Evolutionary conservation across 2,329 filamentous ascomycete genomes (phyloP), one percentile per base, ranked within the genome.

Genomic region (Fusarium nematophilum): DNA sequence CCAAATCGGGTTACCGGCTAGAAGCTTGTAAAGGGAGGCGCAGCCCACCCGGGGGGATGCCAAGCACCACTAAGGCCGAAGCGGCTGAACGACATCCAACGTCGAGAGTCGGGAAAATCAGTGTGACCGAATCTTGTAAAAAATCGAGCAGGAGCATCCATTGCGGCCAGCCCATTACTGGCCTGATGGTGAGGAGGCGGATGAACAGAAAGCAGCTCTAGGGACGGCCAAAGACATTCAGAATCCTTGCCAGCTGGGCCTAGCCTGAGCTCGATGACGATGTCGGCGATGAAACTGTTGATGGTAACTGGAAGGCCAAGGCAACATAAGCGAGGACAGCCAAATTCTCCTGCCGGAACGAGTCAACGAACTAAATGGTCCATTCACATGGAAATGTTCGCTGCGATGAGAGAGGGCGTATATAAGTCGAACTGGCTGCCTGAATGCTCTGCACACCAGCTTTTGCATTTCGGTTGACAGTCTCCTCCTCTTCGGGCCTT

Each of bases 201-300:
- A 84, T 76, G 65, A 81, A 81, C 17, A 85, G 59, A 25, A 81
- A 71, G 64, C 86, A 86, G 8, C 85, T 86, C 67, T 86, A 80
- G n/a, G 86, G 81, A 21, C 86, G 83, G 46, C 86, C 87, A 73
- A 85, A 88, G 29, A 88, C 76, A 71, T 89, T 84, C 38, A 88
- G 78, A 13, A 88, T 75, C 71, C 89, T 90, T 39, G 86, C 86
- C 59, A 87, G 79, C 1, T n/a, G n/a, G n/a, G n/a, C n/a, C n/a
- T n/a, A n/a, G n/a, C n/a, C n/a, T n/a, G n/a, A n/a, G n/a, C n/a
- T n/a, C n/a, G n/a, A n/a, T n/a, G n/a, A n/a, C n/a, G n/a, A n/a
- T n/a, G n/a, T n/a, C n/a, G n/a, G n/a, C n/a, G n/a, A n/a, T n/a
- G n/a, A n/a, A n/a, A n/a, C n/a, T n/a, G n/a, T n/a, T n/a, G n/a